Base-by-base conservation (phyloP, 331 rosid species). In the Arachis monticola region DNA sequence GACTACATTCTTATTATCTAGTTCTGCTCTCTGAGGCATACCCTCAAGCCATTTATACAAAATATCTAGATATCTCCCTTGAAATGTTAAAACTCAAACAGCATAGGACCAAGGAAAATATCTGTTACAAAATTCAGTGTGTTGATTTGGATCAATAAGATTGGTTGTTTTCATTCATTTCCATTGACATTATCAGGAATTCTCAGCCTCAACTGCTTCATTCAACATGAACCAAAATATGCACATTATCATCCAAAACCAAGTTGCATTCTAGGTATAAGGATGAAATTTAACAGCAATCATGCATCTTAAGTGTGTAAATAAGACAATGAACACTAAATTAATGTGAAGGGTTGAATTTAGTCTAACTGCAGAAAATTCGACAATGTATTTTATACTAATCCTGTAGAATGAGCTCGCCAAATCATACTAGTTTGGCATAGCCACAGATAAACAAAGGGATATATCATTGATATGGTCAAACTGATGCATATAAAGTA, bases 401-500 rank as follows among this genome's bases (percentile, higher is more conserved):
- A 55, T 12, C 64, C 30, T 57, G 40, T 30, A 47, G n/a, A 70
- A 64, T 47, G 32, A 48, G 74, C 70, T 69, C 12, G 64, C 70
- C 22, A 70, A 42, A 66, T 50, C 59, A 70, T 41, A 69, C 57
- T 47, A 64, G 76, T 69, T 45, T 27, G 35, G 64, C 45, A 51
- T 41, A 75, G 59, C n/a, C 14, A 31, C 32, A 66, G 62, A 13
- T 5, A 44, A 51, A 8, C 35, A 60, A 64, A 58, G 61, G 7
- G 7, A 72, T n/a, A 31, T 35, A 44, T 69, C 58, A 32, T 22
- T 27, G 44, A 73, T 30, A 69, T 6, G 10, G 13, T 47, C 42
- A 79, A n/a, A 67, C 35, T 38, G 65, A 27, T 60, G 57, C 46
- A 52, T 44, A 70, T 8, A 31, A 72, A 13, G 52, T 63, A 74